Evolutionary conservation across 2,329 filamentous ascomycete species (phyloP), one percentile per base, ranked within the genome.

Genomic region (Xylaria sp.): DNA sequence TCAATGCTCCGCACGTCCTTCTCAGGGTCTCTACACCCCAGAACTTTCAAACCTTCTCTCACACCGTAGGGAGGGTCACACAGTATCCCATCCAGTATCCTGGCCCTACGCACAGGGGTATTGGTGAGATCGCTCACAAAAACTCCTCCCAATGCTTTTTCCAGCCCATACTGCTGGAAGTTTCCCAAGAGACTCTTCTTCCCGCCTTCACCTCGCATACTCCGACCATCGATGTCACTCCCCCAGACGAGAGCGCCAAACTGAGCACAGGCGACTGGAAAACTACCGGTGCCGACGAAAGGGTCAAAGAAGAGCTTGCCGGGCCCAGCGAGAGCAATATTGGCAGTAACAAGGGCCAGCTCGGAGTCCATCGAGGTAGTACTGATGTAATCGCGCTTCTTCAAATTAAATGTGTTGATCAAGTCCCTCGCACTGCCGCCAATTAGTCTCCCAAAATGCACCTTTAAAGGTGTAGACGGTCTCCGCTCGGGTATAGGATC

Each of bases 341-440:
- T 99, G 1, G 94, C 95, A 0, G 94, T 97, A 21, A 99, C 81
- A 0, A 99, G 84, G 12, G 93, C 92, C 45, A 99, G 83, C 76
- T 98, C 95, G 0, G 94, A 91, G 74, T 99, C 95, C 95, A 99
- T 98, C 47, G 92, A 95, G 0, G 95, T 99, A 0, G 94, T 98
- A 69, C 91, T 92, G 71, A 99, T 98, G 74, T 99, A 99, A 40
- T 85, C 84, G 28, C 95, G 83, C 78, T 96, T 97, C 82, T 99
- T 99, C 21, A 99, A 83, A 75, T 97, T 93, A 72, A 94, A 96
- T 23, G 84, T 90, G 37, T 85, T 80, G 33, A 92, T 83, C 4
- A 89, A 81, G 56, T 91, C 86, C 46, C 94, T 84, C 2, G 85
- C 85, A 2, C 91, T 89, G 12, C 80, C 79, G 1, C 83, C 89